Evolutionary conservation across 305 asterid genomes (phyloP), one percentile per base, ranked within the genome.

Genomic region (Rubia peregrina): DNA sequence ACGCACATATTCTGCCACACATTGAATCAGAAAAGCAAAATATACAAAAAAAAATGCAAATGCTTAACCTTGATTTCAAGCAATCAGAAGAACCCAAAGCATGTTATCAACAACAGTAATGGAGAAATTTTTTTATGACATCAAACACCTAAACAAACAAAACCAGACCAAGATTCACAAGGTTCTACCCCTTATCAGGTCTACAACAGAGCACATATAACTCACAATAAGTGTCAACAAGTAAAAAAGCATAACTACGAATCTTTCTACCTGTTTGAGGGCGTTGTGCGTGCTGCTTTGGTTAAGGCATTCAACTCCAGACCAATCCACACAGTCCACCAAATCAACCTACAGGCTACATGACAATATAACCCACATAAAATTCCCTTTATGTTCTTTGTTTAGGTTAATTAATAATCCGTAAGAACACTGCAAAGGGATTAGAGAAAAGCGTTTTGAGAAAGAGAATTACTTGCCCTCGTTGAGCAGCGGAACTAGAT

Each of bases 231-330:
- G 2, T 30, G 36, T 30, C 36, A 30, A 30, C 36, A 69, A 69
- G 22, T 12, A 36, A 55, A 16, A 56, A 53, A 9, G n/a, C 8
- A 10, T 6, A 36, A 12, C 1, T 30, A 38, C 7, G 22, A 14
- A 69, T 69, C 24, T 21, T 69, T 11, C 30, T 60, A 90, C 98
- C 97, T 88, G 90, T 74, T 90, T 92, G 80, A 92, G 92, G 81
- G 98, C 97, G 71, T 90, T 90, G 79, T 87, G 81, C 53, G 78
- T 71, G 73, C 82, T 63, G 76, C 82, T 87, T 71, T 90, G 95
- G 76, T 92, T 92, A 73, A 92, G 90, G 78, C 97, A 92, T 80
- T 92, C 96, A 41, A 92, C 97, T 19, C 95, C 83, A n/a, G 91
- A 78, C 98, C 98, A 92, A 79, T 92, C 91, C 60, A 90, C 83